Conservation (phyloP, 2,329 filamentous ascomycete species). For the Pseudogymnoascus sp. region DNA sequence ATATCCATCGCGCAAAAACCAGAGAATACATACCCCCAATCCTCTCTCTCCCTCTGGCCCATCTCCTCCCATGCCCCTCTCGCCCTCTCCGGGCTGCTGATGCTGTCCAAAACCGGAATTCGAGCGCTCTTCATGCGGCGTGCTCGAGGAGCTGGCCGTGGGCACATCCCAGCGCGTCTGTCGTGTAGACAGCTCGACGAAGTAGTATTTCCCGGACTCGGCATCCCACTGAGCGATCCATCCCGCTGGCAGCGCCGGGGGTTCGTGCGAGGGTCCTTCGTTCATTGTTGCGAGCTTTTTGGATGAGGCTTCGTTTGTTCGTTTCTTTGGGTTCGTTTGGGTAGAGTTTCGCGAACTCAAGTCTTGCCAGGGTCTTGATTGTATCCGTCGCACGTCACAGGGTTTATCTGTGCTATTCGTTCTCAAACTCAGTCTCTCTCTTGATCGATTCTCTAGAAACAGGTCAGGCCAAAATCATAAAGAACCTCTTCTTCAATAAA, state of each 20-base stretch:
- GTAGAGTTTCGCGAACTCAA: not conserved
- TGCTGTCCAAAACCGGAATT: conserved; percentile 33
- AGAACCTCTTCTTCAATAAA: conserved; percentile 2
- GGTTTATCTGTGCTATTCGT: not conserved
- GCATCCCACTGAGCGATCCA: conserved; percentile 69
- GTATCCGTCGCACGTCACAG: not conserved
- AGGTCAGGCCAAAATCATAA: not conserved
- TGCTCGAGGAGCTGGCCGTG: conserved; percentile 54
- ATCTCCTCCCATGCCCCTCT: conserved; percentile 40
- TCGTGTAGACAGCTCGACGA: conserved; percentile 66
- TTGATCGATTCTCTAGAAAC: not conserved
- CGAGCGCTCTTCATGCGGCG: conserved; percentile 33
- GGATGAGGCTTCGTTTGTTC: not conserved
- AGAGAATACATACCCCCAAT: conserved; percentile 51
- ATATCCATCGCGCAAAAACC: not conserved
- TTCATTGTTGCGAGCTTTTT: not conserved
- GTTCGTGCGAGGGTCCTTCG: conserved; percentile 34
- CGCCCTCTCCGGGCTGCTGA: conserved; percentile 17
- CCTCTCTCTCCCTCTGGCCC: conserved; percentile 54
- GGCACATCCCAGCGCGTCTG: conserved; percentile 70
- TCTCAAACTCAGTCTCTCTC: not conserved
- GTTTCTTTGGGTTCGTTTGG: not conserved
- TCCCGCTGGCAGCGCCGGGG: conserved; percentile 55
- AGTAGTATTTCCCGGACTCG: conserved; percentile 60
- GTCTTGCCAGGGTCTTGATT: not conserved